Evolutionary conservation across 352 stramenopile species (phyloP), one percentile per base, ranked within the genome.

Genomic region (Phytophthora podocarpi): DNA sequence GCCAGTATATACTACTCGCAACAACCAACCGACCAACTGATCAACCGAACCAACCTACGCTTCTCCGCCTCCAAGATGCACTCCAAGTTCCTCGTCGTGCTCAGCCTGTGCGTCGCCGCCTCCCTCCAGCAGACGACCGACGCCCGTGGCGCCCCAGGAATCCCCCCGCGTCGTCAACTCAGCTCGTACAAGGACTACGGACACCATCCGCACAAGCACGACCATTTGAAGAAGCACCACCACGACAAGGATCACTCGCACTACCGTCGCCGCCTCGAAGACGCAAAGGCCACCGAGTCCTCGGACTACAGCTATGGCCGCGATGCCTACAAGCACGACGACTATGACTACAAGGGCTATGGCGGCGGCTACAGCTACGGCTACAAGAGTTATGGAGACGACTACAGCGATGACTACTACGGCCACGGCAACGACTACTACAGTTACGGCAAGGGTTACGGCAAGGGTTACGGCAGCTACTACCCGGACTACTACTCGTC

Each of bases 261-360:
- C 21, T 52, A 70, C 45, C 61, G 47, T 37, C 61, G 61, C 20
- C 60, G 52, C 13, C 60, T 64, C 28, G 54, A 56, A 46, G 53
- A 65, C 12, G 23, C 10, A 47, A 64, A 70, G 40, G 10, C 43
- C 16, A 54, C 36, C 11, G 59, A 59, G 26, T 70, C 54, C 20
- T 68, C 39, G 13, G 55, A 63, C 37, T 55, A 66, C 47, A 35
- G 41, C 23, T 64, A 68, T 10, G 50, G 28, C 6, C 20, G 31
- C 41, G 42, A 67, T 24, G 40, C 50, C 35, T 45, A 63, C 13
- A 11, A 23, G 9, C 13, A 52, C 15, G 34, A 49, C 18, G 35
- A 39, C 41, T 56, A 56, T n/a, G 7, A 47, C 1, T 9, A 62
- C 49, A 41, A 61, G 18, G 20, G 23, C 18, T 46, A 56, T n/a